Evolutionary conservation across 345 rosid species (phyloP), one percentile per base, ranked within the genome.

Genomic region (Arabidopsis suecica): DNA sequence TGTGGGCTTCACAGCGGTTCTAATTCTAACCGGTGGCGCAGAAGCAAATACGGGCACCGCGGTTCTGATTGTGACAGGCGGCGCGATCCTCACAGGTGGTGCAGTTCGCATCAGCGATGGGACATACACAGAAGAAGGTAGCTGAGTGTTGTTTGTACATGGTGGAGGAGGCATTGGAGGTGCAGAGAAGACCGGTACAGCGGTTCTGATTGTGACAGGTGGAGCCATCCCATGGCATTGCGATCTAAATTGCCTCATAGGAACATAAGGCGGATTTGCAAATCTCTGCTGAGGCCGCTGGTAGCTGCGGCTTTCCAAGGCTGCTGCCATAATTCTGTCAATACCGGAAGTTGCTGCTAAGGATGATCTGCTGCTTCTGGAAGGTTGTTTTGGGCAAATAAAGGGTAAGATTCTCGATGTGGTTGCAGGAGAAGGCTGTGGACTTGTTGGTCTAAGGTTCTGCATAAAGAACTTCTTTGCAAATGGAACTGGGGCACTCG

Each of bases 321-420:
- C 69, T 2, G 81, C 32, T 23, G 58, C 20, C 7, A 72, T 72
- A 38, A 55, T 62, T 36, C 74, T 72, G 7, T 78, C 78, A 20
- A 40, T 45, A 54, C 62, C 44, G 0, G 81, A 41, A 20, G 49
- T 1, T 41, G 73, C 38, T 51, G 84, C 73, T n/a, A 72, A 44
- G 34, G 80, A 66, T 78, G 80, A 66, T 78, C 92, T 86, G 78
- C 87, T 87, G 79, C 62, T 88, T 68, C 97, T 84, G 68, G 83
- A 69, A 73, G 82, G 78, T 50, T 88, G 68, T 82, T 85, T 92
- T 0, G 88, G 82, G 80, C 89, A 92, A 58, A 95, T 89, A 40
- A 95, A 83, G 13, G 97, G 99, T 45, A 95, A 91, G 85, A 95
- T 95, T 82, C 81, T 95, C 3, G 99, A 92, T 22, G 97, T 78